Evolutionary conservation across 805 yeast species (phyloP), one percentile per base, ranked within the genome.

Genomic region (Candida boleticola): DNA sequence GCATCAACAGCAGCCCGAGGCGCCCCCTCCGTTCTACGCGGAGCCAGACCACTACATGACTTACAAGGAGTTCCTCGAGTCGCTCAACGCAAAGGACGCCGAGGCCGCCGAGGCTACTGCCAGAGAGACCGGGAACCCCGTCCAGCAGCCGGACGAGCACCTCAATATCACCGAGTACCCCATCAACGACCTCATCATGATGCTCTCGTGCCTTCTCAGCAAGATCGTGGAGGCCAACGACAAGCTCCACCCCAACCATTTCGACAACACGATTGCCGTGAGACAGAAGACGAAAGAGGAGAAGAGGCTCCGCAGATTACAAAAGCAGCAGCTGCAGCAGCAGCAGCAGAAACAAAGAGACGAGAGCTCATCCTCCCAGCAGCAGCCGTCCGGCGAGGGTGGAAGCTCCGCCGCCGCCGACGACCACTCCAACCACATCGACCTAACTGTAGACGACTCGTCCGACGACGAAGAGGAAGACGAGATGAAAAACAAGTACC

Each of bases 191-290:
- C 73, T 93, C 21, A 72, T 93, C 34, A 62, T 81, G 35, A 92
- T 93, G 97, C 73, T 92, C 39, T 80, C 96, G 17, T 83, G 95
- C 5, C 70, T 92, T 40, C 68, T 92, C 41, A 89, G 89, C 49
- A 87, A 86, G 58, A 89, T 93, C 37, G 84, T 92, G 29, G 92
- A 86, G 54, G 89, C 95, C 10, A 93, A 92, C 64, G 99, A 92
- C 62, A 73, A 80, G 39, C 67, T 88, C 27, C 92, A 83, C 54
- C 85, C 90, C 2, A 82, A 80, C 49, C 83, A 79, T 51, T 76
- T 77, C 48, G 74, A 74, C 47, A 65, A 68, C 43, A 68, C 74
- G 26, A 64, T 70, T 17, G 73, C 73, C 17, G 58, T 61, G 30
- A 52, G 74, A 21, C 74, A 69, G 45, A 58, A 52, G 37, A 44